phyloP scores from a whole-genome alignment of 2,329 filamentous ascomycete species.

The Diaporthe ampelina region DNA sequence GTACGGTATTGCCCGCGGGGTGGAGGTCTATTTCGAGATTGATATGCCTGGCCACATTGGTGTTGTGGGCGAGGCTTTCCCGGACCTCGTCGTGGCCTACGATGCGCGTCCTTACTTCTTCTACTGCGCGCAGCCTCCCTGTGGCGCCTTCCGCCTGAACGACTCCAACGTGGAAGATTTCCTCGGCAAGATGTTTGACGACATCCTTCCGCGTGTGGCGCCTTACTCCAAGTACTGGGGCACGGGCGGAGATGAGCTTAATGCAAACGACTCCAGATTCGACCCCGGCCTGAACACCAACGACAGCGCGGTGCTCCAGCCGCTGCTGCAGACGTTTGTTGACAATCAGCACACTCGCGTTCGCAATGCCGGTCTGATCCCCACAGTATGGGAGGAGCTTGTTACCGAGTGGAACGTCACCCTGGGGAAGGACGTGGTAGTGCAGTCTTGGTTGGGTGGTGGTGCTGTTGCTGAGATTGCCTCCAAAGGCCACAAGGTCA shows the following conservation, averaged over 20 bases:
- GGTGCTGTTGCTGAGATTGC: slow-evolving; percentile 73
- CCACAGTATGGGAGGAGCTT: slow-evolving; percentile 93
- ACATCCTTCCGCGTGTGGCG: slow-evolving; percentile 79
- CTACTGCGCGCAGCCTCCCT: slow-evolving; percentile 75
- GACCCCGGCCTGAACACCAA: slow-evolving; percentile 81
- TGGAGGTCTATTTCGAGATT: slow-evolving; percentile 81
- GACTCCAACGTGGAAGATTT: slow-evolving; percentile 78
- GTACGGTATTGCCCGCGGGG: slow-evolving; percentile 77
- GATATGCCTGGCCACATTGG: slow-evolving; percentile 87
- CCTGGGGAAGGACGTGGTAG: slow-evolving; percentile 77
- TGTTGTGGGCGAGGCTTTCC: slow-evolving; percentile 74
- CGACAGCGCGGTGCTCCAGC: slow-evolving; percentile 73
- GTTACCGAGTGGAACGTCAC: slow-evolving; percentile 82
- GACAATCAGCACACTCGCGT: slow-evolving; percentile 78
- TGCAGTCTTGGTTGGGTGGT: slow-evolving; percentile 83
- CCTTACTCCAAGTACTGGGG: slow-evolving; percentile 85
- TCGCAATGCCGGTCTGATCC: slow-evolving; percentile 73
- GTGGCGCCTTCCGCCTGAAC: slow-evolving; percentile 83
- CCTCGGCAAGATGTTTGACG: slow-evolving; percentile 79
- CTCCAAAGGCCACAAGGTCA: slow-evolving; percentile 75
- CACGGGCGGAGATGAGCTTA: slow-evolving; percentile 90
- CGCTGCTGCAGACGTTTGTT: slow-evolving; percentile 84
- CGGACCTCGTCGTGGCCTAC: slow-evolving; percentile 79
- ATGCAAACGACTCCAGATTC: slow-evolving; percentile 79
- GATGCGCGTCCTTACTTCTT: slow-evolving; percentile 68